These are phyloP conservation scores for Neonectria neomacrospora DNA, from an alignment of 2,329 filamentous ascomycete genomes.

Conservation along the genomic window DNA sequence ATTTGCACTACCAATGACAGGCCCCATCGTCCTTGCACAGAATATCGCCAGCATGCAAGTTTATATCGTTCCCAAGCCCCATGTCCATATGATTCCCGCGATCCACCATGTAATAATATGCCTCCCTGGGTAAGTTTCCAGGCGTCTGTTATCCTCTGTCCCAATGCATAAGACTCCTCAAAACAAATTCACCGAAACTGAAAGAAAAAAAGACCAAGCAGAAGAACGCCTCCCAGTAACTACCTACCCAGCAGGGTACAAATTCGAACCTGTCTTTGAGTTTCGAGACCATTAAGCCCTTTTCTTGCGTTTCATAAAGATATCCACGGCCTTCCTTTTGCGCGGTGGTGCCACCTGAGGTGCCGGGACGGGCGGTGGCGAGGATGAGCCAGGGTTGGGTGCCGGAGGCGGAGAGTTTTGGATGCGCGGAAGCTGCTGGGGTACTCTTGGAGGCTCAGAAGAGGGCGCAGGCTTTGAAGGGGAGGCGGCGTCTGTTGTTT, in stretches of 20 bases:
- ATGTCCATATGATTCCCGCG: slow-evolving; percentile 5
- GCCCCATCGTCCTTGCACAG: neutral
- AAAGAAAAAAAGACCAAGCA: neutral
- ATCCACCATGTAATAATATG: slow-evolving; percentile 8
- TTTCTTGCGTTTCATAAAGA: slow-evolving; percentile 63
- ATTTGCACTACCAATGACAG: slow-evolving; percentile 7
- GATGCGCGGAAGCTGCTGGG: slow-evolving; percentile 31
- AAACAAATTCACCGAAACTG: slow-evolving; percentile 1
- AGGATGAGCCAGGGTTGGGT: slow-evolving; percentile 34
- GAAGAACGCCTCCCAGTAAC: slow-evolving; percentile 13
- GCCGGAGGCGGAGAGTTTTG: slow-evolving; percentile 37
- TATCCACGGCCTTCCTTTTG: slow-evolving; percentile 59
- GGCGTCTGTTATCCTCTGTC: neutral
- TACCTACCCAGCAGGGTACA: slow-evolving; percentile 3
- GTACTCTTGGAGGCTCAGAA: slow-evolving; percentile 22
- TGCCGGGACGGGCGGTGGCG: slow-evolving; percentile 31
- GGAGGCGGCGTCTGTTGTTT: slow-evolving; percentile 19
- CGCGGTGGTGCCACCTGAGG: slow-evolving; percentile 31
- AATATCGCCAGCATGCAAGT: slow-evolving; percentile 7
- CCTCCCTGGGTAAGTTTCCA: neutral
- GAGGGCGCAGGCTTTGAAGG: slow-evolving; percentile 22
- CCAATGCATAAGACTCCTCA: slow-evolving; percentile 12
- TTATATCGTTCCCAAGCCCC: slow-evolving; percentile 3
- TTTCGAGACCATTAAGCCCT: slow-evolving; percentile 31
- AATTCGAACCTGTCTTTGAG: neutral